Base-by-base conservation (phyloP, 1,139 yeast species). In the Protomyces arabidopsidicola region DNA sequence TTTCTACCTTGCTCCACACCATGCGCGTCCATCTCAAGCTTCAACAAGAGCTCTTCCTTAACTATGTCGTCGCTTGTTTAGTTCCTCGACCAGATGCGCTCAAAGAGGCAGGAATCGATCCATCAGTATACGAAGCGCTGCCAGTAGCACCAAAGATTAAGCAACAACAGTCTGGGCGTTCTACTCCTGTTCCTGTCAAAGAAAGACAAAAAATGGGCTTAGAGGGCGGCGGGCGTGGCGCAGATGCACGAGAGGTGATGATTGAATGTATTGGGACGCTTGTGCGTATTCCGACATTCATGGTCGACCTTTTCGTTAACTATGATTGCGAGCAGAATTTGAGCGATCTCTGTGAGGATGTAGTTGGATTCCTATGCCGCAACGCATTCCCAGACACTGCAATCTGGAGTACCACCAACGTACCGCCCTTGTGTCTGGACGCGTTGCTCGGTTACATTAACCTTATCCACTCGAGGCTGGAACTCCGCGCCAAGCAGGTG, bases 261-360 rank as follows among this genome's bases (percentile, higher is more conserved):
- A 81, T 91, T 52, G 98, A 95, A 73, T 85, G 93, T 16, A 76
- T 93, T 2, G 87, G 97, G 8, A 83, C 90, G 55, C 76, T 93
- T 60, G 83, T 90, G 3, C 82, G 96, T 66, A 84, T 89, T 0
- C 95, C 96, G 1, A 77, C 82, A 2, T 86, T 90, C 67, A 90
- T 91, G 74, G 83, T 91, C 12, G 82, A 84, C 57, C 75, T 90
- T 51, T 93, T 88, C 72, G 85, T 88, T 63, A 87, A 86, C 65
- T 95, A 85, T 72, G 98, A 95, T 74, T 93, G 98, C 75, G 95
- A 90, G 72, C 86, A 90, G 68, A 96, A 90, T 68, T 83, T 95
- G 68, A 81, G 87, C 1, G 97, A 95, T 73, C 76, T 95, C 65
- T 81, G 95, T n/a, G 82, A 81, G 27, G 83, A 83, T 53, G 77